Evolutionary conservation across 768 basidiomycete genomes (phyloP).

Genomic region (Podaxis sp.): DNA sequence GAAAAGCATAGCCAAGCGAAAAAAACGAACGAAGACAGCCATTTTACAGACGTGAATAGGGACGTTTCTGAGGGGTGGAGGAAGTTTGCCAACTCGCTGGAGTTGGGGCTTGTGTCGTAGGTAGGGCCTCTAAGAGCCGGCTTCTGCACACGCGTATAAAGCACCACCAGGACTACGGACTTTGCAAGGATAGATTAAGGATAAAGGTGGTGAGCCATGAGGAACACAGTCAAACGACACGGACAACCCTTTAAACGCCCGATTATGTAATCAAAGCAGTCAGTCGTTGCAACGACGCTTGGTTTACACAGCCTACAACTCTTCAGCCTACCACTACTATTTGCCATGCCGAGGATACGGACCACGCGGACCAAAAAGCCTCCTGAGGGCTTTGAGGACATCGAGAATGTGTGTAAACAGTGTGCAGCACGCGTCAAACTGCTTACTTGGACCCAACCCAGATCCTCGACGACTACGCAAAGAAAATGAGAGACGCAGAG

Average conservation of each 20-base stretch:
- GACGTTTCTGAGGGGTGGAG: background rate
- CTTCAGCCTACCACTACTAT: background rate
- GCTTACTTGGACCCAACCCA: constrained; percentile 28
- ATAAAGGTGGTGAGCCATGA: constrained; percentile 9
- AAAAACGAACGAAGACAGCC: constrained; percentile 65
- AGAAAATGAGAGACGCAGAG: constrained; percentile 99
- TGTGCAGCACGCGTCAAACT: background rate
- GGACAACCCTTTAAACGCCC: background rate
- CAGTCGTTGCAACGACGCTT: background rate
- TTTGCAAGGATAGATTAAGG: constrained; percentile 3
- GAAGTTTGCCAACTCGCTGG: constrained; percentile 9
- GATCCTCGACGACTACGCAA: constrained; percentile 97
- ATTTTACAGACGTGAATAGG: constrained; percentile 35
- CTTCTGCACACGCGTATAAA: constrained; percentile 20
- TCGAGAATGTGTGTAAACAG: constrained; percentile 61
- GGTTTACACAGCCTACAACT: background rate
- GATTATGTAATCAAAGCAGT: constrained; percentile 24
- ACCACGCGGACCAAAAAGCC: constrained; percentile 92
- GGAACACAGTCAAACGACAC: constrained; percentile 1
- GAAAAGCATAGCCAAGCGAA: constrained; percentile 71
- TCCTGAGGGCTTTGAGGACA: constrained; percentile 95
- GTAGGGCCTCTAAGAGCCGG: background rate
- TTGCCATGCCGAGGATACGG: constrained; percentile 88
- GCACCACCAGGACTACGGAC: constrained; percentile 11
- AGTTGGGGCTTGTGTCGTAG: constrained; percentile 17